Evolutionary conservation across 2,329 filamentous ascomycete species (phyloP).

Genomic region (Trichoderma oligosporum): DNA sequence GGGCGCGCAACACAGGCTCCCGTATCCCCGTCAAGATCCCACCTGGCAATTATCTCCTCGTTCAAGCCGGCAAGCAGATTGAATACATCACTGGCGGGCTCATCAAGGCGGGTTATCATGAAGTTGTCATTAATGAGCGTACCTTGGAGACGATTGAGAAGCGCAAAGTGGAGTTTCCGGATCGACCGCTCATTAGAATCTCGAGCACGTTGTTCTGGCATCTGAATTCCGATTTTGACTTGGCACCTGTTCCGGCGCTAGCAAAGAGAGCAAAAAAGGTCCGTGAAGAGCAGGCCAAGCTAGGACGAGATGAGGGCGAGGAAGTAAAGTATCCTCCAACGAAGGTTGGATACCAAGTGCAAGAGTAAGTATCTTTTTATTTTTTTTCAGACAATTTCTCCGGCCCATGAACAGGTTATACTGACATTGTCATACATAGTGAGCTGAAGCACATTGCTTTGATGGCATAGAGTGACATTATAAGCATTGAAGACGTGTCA

Average conservation of each 20-base stretch:
- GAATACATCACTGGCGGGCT: conserved; percentile 59
- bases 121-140: conserved; percentile 55
- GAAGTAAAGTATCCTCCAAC: conserved; percentile 47
- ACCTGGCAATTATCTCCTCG: conserved; percentile 53
- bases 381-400: neutral
- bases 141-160: conserved; percentile 47
- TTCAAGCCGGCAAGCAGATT: conserved; percentile 61
- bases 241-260: conserved; percentile 49
- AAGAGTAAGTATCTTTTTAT: conserved; percentile 42
- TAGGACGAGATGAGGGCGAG: conserved; percentile 53
- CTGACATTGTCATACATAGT: conserved; percentile 25
- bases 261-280: conserved; percentile 43
- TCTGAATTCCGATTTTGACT: conserved; percentile 53
- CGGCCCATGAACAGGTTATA: too few species aligned
- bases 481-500: neutral
- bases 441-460: conserved; percentile 53
- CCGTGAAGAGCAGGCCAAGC: conserved; percentile 44
- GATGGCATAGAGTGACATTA: conserved; percentile 37
- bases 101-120: conserved; percentile 59
- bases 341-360: conserved; percentile 58
- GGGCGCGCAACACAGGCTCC: conserved; percentile 59
- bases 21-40: conserved; percentile 58
- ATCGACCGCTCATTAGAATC: conserved; percentile 53
- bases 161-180: conserved; percentile 41
- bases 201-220: conserved; percentile 62